These are phyloP conservation scores for Colletotrichum musicola DNA, from an alignment of 2,329 filamentous ascomycete species.

Conservation along the genomic window DNA sequence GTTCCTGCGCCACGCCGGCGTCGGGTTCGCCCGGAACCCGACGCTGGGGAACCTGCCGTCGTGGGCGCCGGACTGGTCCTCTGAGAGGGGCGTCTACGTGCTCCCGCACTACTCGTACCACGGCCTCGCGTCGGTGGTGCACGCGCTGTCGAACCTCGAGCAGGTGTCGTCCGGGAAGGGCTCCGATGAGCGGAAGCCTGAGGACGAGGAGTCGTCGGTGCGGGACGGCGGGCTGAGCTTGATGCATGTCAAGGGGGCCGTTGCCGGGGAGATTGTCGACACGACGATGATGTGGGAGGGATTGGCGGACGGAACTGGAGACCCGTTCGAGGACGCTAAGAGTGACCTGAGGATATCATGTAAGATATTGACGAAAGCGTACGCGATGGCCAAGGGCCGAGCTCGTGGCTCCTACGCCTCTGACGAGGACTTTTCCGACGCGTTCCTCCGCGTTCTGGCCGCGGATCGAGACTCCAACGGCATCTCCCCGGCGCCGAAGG, in stretches of 20 bases:
- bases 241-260: background rate
- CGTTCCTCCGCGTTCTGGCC: background rate
- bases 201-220: background rate
- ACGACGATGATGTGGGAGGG: background rate
- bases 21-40: background rate
- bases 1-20: slow-evolving; percentile 1
- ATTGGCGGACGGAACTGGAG: background rate
- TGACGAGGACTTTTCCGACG: background rate
- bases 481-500: background rate
- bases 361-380: background rate
- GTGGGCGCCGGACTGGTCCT: slow-evolving; percentile 9
- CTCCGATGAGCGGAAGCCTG: background rate
- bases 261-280: background rate
- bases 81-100: background rate
- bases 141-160: too few relatives aligned
- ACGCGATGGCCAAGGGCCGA: background rate
- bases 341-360: background rate
- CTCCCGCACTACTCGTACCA: background rate
- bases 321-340: background rate
- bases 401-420: background rate
- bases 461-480: background rate
- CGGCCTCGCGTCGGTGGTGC: too few relatives aligned
- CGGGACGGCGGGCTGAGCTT: background rate
- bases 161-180: background rate
- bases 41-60: background rate